Conservation (phyloP, 345 rosid species). For the Melaleuca quinquenervia region DNA sequence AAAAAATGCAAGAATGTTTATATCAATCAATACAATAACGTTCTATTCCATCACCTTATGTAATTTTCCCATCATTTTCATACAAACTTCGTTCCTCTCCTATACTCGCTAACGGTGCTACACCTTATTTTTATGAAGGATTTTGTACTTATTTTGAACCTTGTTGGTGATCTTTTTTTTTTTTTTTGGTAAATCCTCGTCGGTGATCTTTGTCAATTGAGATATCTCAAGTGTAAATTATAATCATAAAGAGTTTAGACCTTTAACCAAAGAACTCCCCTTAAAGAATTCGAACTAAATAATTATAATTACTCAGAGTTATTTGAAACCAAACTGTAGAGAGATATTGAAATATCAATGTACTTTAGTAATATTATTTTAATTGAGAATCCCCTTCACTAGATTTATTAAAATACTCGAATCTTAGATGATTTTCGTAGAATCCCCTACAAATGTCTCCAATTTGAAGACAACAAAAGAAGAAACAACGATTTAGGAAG, state of each 20-base stretch:
- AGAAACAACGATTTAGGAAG: not conserved
- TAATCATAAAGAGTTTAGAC: not conserved
- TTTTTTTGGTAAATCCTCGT: too few relatives aligned
- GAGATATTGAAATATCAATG: not conserved
- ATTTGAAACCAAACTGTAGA: not conserved
- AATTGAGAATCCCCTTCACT: not conserved
- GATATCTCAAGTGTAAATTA: not conserved
- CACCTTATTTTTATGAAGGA: not conserved
- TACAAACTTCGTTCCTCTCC: not conserved
- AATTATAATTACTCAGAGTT: not conserved
- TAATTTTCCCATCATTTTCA: not conserved
- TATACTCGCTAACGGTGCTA: accelerated
- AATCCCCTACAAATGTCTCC: not conserved
- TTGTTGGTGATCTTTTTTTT: not conserved
- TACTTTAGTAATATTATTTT: not conserved
- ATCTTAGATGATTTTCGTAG: not conserved
- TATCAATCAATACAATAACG: not conserved
- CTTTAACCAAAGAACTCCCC: not conserved
- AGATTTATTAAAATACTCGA: not conserved
- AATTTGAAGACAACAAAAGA: not conserved
- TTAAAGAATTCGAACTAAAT: not conserved
- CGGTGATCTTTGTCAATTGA: not conserved
- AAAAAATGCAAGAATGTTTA: not conserved
- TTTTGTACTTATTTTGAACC: not conserved
- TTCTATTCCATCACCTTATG: not conserved